phyloP scores from a whole-genome alignment of 2,329 filamentous ascomycete species.

The Leptographium galeiforme region DNA sequence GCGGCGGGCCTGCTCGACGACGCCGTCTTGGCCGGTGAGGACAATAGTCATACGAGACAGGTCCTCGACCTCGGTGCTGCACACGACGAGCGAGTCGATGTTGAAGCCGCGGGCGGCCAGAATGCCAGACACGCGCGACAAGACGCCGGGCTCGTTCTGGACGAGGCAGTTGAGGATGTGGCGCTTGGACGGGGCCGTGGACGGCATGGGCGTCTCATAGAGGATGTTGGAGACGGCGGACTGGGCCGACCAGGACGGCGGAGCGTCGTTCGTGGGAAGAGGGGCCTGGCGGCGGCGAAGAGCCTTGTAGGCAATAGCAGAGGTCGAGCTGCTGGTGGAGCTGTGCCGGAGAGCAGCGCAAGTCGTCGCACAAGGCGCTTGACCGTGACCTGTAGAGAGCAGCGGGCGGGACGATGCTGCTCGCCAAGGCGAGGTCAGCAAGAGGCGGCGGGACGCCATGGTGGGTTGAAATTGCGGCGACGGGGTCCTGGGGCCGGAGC shows the following conservation, averaged over 20 bases:
- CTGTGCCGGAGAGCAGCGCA: slow-evolving; percentile 20
- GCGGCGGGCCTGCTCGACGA: slow-evolving; percentile 89
- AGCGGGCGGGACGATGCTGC: slow-evolving; percentile 10
- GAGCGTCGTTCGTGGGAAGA: slow-evolving; percentile 62
- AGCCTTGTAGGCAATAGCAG: slow-evolving; percentile 92
- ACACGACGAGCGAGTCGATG: slow-evolving; percentile 95
- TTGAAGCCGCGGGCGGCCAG: slow-evolving; percentile 95
- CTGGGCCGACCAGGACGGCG: slow-evolving; percentile 75
- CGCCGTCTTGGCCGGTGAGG: slow-evolving; percentile 86
- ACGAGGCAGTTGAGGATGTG: slow-evolving; percentile 97
- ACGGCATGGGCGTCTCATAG: slow-evolving; percentile 89
- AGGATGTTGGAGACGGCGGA: slow-evolving; percentile 96
- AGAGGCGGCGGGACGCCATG: slow-evolving; percentile 9
- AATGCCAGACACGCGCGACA: slow-evolving; percentile 93
- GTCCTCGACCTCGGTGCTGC: slow-evolving; percentile 93
- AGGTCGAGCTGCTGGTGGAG: slow-evolving; percentile 60
- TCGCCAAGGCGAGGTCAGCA: slow-evolving; percentile 11
- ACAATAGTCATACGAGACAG: slow-evolving; percentile 98
- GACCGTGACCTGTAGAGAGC: slow-evolving; percentile 2
- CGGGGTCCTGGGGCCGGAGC: too few relatives aligned
- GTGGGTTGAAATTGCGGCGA: neutral
- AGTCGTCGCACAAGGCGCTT: slow-evolving; percentile 15
- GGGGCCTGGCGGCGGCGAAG: slow-evolving; percentile 82
- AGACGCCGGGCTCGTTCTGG: slow-evolving; percentile 95
- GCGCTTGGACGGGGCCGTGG: slow-evolving; percentile 71